phyloP scores from a whole-genome alignment of 352 stramenopile genomes.

The Pythium plurisporium region DNA sequence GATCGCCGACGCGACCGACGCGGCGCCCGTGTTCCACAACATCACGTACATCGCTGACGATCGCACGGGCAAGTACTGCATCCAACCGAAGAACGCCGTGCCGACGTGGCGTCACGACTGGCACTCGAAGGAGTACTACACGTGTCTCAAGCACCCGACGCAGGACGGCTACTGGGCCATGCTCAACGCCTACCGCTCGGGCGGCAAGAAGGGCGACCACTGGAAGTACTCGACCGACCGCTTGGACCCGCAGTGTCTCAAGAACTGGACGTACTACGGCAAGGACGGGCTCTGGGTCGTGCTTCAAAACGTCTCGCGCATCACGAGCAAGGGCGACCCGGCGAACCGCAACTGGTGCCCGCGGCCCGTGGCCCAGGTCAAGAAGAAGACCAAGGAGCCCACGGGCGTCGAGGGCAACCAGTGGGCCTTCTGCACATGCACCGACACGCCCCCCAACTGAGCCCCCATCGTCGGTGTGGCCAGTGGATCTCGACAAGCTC shows the following conservation, averaged over 20 bases:
- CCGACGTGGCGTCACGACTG: not conserved
- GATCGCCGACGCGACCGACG: too few relatives aligned
- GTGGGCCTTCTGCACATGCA: not conserved
- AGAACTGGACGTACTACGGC: slow-evolving; percentile 8
- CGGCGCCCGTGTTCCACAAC: too few relatives aligned
- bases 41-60: not conserved
- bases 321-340: not conserved
- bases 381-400: slow-evolving; percentile 1
- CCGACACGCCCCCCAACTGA: not conserved
- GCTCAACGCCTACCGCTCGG: slow-evolving; percentile 15
- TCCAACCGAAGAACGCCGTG: not conserved
- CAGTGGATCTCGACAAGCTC: too few relatives aligned
- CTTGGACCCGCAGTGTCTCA: not conserved
- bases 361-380: not conserved
- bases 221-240: not conserved
- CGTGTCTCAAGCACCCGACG: slow-evolving; percentile 1
- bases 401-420: not conserved
- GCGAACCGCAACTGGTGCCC: not conserved
- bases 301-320: not conserved
- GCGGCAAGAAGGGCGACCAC: slow-evolving; percentile 1
- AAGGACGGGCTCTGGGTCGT: not conserved
- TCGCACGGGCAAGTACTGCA: not conserved
- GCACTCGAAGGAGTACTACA: not conserved
- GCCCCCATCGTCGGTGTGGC: too few relatives aligned
- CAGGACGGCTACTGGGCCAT: slow-evolving; percentile 2